A percentile compares a stretch with the other conserved stretches of the same genome.
Conservation (phyloP, 73 alveolate species). For the Paramecium primaurelia region DNA sequence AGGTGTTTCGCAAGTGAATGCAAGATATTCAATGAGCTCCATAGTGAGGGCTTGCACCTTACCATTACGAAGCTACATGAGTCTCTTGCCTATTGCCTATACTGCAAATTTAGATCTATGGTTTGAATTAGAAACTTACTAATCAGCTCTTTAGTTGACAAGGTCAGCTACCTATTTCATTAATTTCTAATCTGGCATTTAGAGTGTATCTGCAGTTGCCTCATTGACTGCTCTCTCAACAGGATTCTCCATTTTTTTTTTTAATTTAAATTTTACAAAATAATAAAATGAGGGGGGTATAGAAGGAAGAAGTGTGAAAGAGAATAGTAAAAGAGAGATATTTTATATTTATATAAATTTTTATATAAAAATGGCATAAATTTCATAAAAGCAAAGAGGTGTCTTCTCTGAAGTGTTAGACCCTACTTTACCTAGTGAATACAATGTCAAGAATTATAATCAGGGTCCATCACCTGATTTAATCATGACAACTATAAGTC, state of each 20-base stretch:
- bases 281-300: not conserved
- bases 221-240: conserved; percentile 40
- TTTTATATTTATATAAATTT: not conserved
- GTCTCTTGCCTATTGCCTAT: conserved; percentile 30
- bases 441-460: not conserved
- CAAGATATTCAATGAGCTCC: conserved; percentile 30
- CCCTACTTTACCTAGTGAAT: conserved; percentile 29
- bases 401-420: conserved; percentile 57
- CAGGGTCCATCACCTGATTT: conserved; percentile 45
- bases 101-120: conserved; percentile 34
- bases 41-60: conserved; percentile 21
- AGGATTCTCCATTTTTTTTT: conserved; percentile 27
- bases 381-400: conserved; percentile 54
- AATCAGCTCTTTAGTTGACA: conserved; percentile 10
- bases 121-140: not conserved
- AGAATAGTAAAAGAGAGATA: not conserved
- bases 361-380: conserved; percentile 4
- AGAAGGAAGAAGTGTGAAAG: not conserved
- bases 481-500: conserved; percentile 11
- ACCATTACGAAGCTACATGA: conserved; percentile 14
- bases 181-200: conserved; percentile 24
- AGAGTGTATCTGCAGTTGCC: conserved; percentile 43
- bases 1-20: conserved; percentile 40
- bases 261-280: not conserved
- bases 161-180: conserved; percentile 36